Evolutionary conservation across 192 early-diverging fungal genomes (phyloP).

Genomic region (Oehlia diaphana): DNA sequence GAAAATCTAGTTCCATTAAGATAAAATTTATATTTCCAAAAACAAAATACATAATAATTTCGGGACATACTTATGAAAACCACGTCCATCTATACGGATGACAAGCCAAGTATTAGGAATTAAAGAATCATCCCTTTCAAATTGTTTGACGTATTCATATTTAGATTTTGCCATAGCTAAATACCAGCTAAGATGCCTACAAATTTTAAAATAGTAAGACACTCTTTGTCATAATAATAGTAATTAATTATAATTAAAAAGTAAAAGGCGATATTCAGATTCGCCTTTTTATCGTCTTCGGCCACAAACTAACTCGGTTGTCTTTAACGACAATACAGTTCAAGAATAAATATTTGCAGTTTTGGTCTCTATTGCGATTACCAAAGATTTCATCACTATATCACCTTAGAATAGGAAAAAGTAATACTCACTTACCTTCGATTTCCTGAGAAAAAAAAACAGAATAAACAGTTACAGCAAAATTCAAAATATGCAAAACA

Average conservation of each 20-base stretch:
- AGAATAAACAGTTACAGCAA: too few species aligned
- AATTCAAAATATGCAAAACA: too few species aligned
- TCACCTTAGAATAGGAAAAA: neutral
- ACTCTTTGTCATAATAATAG: neutral
- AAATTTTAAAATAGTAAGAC: neutral
- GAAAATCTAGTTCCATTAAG: conserved; percentile 63
- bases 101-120: conserved; percentile 88
- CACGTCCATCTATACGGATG: conserved; percentile 89
- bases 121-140: conserved; percentile 76
- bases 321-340: neutral
- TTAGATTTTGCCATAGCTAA: conserved; percentile 87
- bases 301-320: neutral
- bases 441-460: too few species aligned
- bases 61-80: conserved; percentile 70
- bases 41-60: neutral
- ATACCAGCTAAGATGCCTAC: neutral
- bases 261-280: neutral
- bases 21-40: neutral
- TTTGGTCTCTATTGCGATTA: conserved; percentile 2
- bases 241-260: neutral
- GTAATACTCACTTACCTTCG: too few species aligned
- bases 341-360: neutral
- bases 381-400: conserved; percentile 18
- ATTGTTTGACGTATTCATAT: conserved; percentile 88
- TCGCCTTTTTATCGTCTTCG: conserved; percentile 16